These are phyloP conservation scores for Dothistroma pini DNA, from an alignment of 2,329 filamentous ascomycete species.

Conservation along the genomic window DNA sequence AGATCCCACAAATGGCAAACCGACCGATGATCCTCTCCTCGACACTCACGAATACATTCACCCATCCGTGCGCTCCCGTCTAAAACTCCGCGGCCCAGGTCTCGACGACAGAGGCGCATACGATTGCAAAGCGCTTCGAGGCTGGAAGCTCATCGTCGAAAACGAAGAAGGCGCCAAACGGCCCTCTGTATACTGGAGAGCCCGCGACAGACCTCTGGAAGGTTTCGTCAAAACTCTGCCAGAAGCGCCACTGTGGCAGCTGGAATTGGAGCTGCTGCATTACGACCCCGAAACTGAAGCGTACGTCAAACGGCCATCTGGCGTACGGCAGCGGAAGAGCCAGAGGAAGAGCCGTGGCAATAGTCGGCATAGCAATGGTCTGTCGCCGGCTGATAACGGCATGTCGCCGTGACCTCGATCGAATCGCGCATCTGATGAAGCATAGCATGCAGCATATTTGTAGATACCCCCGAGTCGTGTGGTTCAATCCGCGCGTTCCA, in stretches of 20 bases:
- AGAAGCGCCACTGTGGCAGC: conserved; percentile 44
- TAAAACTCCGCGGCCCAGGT: conserved; percentile 46
- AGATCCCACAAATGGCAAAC: conserved; percentile 42
- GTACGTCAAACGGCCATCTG: conserved; percentile 33
- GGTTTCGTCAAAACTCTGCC: conserved; percentile 40
- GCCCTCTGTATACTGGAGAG: conserved; percentile 45
- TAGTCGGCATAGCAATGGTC: conserved; percentile 3
- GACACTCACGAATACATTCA: conserved; percentile 53
- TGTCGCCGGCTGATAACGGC: conserved; percentile 3
- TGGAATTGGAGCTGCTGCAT: conserved; percentile 43
- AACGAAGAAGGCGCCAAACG: conserved; percentile 32
- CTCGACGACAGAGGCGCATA: conserved; percentile 45
- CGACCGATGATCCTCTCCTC: conserved; percentile 43
- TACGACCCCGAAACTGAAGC: conserved; percentile 43
- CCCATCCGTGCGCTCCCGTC: conserved; percentile 45
- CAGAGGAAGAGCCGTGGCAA: conserved; percentile 10
- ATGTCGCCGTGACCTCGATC: not conserved
- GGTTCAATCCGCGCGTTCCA: not conserved
- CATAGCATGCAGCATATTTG: not conserved
- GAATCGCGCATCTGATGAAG: not conserved
- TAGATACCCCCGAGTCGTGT: conserved; percentile 7
- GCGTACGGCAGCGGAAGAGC: conserved; percentile 20
- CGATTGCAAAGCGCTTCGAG: conserved; percentile 42
- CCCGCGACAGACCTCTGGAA: conserved; percentile 34
- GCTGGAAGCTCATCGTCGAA: conserved; percentile 49